phyloP scores from a whole-genome alignment of 2,329 filamentous ascomycete genomes.

The Diaporthe velutina region DNA sequence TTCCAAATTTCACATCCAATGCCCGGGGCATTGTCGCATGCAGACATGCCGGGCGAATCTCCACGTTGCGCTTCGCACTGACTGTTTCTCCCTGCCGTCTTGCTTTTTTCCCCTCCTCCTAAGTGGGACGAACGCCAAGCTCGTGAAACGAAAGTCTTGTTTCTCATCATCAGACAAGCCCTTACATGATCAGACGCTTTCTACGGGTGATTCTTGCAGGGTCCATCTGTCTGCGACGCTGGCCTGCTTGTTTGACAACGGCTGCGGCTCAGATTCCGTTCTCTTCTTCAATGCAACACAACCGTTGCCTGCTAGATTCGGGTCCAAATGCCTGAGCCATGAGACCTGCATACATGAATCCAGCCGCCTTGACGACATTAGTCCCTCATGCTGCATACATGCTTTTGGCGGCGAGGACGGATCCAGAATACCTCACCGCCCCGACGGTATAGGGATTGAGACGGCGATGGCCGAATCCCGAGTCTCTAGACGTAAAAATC shows the following conservation, averaged over 20 bases:
- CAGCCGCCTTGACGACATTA: background rate
- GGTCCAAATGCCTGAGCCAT: background rate
- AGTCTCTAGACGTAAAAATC: background rate
- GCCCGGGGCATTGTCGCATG: background rate
- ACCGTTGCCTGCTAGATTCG: background rate
- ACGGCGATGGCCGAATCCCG: background rate
- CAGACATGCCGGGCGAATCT: background rate
- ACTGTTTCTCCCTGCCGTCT: constrained; percentile 7
- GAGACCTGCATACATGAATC: background rate
- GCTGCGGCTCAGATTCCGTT: background rate
- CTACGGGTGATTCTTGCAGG: background rate
- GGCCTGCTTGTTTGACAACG: constrained; percentile 10
- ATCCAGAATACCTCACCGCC: background rate
- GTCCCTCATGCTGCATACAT: background rate
- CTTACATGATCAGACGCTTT: background rate
- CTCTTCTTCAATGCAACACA: background rate
- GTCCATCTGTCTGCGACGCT: background rate
- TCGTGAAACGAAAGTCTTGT: constrained; percentile 30
- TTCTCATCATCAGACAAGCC: constrained; percentile 18
- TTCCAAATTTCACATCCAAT: background rate
- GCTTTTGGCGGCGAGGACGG: background rate
- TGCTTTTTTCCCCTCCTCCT: background rate
- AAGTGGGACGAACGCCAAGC: constrained; percentile 21
- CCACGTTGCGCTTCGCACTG: constrained; percentile 7
- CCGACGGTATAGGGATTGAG: background rate